These are phyloP conservation scores for Colletotrichum phormii DNA, from an alignment of 2,329 filamentous ascomycete species.

Conservation along the genomic window DNA sequence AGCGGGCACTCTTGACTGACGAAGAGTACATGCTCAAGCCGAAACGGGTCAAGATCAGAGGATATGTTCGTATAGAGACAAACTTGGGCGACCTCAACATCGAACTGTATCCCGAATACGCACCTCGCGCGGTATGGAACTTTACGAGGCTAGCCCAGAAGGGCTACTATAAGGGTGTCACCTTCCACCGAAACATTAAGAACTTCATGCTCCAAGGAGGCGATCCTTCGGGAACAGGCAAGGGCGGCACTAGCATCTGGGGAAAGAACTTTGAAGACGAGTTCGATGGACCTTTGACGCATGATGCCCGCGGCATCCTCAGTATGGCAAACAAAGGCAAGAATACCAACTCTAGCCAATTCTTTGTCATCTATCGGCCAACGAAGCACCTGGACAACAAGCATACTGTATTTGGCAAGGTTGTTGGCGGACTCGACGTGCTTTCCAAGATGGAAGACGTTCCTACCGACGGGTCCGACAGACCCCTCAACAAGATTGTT, in stretches of 20 bases:
- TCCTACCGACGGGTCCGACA: slow-evolving; percentile 79
- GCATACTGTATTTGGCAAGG: slow-evolving; percentile 93
- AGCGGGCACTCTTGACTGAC: slow-evolving; percentile 86
- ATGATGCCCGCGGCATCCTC: slow-evolving; percentile 81
- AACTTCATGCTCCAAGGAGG: slow-evolving; percentile 99
- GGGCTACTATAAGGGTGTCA: slow-evolving; percentile 87
- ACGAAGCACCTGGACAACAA: slow-evolving; percentile 91
- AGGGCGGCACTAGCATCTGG: slow-evolving; percentile 93
- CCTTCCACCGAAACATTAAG: slow-evolving; percentile 93
- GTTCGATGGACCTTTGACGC: slow-evolving; percentile 88
- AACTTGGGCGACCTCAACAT: slow-evolving; percentile 87
- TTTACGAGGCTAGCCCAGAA: slow-evolving; percentile 89
- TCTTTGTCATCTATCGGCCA: slow-evolving; percentile 90
- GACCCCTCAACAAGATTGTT: slow-evolving; percentile 80
- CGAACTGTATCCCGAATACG: slow-evolving; percentile 90
- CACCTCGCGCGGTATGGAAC: slow-evolving; percentile 96
- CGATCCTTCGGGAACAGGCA: slow-evolving; percentile 90
- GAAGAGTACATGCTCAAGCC: slow-evolving; percentile 98
- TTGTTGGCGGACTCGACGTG: slow-evolving; percentile 81
- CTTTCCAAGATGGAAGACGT: slow-evolving; percentile 82
- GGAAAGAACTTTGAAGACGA: slow-evolving; percentile 95
- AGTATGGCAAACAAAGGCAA: slow-evolving; percentile 99
- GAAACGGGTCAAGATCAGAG: slow-evolving; percentile 87
- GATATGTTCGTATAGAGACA: slow-evolving; percentile 91
- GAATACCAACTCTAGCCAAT: slow-evolving; percentile 96